A percentile compares a stretch with the other conserved stretches of the same genome.
These are phyloP conservation scores for Pholiota adiposa DNA, from an alignment of 1,284 basidiomycete genomes.

Conservation along the genomic window DNA sequence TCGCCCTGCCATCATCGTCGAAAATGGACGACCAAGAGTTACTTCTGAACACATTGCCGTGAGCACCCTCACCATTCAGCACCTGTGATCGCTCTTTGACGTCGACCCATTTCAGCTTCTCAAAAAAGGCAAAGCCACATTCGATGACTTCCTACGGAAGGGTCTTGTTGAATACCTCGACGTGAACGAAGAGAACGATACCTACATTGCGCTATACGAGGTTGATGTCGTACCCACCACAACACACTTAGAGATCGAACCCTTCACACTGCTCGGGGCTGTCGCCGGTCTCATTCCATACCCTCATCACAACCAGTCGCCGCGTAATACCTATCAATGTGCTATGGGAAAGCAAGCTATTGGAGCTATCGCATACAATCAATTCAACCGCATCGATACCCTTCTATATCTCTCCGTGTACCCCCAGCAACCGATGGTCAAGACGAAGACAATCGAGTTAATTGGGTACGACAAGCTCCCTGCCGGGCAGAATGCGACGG, in stretches of 20 bases:
- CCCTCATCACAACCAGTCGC: constrained; percentile 99
- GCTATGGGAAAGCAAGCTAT: constrained; percentile 99
- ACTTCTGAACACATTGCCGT: constrained; percentile 84
- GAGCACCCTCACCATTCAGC: constrained; percentile 25
- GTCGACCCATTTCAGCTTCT: constrained; percentile 58
- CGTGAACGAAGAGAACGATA: constrained; percentile 99
- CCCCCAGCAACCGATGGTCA: constrained; percentile 99
- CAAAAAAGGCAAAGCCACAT: constrained; percentile 80
- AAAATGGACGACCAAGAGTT: constrained; percentile 81
- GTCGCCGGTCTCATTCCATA: constrained; percentile 99
- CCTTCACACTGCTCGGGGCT: constrained; percentile 96
- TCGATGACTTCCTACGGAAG: constrained; percentile 93
- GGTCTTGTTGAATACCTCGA: constrained; percentile 99
- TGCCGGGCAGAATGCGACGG: constrained; percentile 97
- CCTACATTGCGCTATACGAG: constrained; percentile 96
- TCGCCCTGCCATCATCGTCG: constrained; percentile 97
- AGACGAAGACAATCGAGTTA: constrained; percentile 97
- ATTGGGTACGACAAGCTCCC: constrained; percentile 97
- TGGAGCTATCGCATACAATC: constrained; percentile 99
- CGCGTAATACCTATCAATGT: constrained; percentile 98
- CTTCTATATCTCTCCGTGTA: constrained; percentile 99
- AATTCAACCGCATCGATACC: constrained; percentile 97
- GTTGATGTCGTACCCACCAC: constrained; percentile 80
- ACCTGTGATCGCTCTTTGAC: constrained; percentile 3
- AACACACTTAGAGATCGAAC: constrained; percentile 98